A percentile compares a stretch with the other conserved stretches of the same genome.
phyloP scores from a whole-genome alignment of 768 basidiomycete genomes.

The Hysterangium stoloniferum region DNA sequence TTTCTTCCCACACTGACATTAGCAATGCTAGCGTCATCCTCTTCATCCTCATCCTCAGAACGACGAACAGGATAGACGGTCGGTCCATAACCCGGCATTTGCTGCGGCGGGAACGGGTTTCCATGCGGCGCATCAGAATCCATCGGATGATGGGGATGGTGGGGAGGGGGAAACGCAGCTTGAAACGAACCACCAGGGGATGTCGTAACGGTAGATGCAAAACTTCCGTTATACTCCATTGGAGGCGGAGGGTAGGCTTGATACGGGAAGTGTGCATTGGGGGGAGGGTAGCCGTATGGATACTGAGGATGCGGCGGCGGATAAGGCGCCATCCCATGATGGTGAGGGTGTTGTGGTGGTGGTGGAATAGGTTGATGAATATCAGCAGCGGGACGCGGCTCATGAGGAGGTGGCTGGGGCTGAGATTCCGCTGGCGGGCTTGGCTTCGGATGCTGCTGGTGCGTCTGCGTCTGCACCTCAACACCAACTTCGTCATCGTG shows the following conservation, averaged over 20 bases:
- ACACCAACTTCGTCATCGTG: background rate
- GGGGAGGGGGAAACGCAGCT: background rate
- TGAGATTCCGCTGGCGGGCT: background rate
- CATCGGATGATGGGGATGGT: background rate
- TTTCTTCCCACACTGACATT: background rate
- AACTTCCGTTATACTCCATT: no score
- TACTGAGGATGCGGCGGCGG: background rate
- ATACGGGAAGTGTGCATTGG: background rate
- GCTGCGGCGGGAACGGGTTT: conserved; percentile 5
- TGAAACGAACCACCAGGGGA: background rate
- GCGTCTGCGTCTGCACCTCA: background rate
- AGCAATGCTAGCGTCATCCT: background rate
- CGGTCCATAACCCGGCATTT: background rate
- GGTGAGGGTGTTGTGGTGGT: background rate
- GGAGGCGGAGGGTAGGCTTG: background rate
- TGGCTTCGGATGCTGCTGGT: background rate
- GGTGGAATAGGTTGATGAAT: background rate
- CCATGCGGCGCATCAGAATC: conserved; percentile 8
- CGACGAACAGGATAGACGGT: background rate
- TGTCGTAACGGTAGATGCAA: background rate
- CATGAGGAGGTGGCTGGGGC: background rate
- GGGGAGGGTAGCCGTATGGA: background rate
- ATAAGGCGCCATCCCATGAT: background rate
- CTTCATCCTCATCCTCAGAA: background rate
- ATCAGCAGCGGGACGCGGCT: background rate